These are phyloP conservation scores for Rubus idaeus DNA, from an alignment of 306 rosid genomes.

Conservation along the genomic window DNA sequence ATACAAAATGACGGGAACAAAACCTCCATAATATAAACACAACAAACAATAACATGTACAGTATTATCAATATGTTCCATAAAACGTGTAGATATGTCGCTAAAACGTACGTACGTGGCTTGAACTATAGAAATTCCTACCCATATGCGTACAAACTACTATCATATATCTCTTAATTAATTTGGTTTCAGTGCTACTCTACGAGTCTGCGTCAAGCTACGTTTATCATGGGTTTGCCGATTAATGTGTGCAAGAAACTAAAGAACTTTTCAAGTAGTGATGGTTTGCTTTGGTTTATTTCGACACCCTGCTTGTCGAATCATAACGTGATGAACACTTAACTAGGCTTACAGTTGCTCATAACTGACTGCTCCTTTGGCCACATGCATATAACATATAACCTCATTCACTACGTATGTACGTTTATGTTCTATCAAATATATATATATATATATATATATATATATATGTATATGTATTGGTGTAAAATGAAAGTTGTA, in stretches of 20 bases:
- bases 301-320: neutral
- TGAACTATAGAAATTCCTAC: neutral
- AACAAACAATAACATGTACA: no score
- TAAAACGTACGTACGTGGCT: no score
- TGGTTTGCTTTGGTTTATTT: constrained; percentile 5
- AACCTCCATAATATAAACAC: no score
- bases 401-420: neutral
- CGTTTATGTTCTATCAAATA: neutral
- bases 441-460: no score
- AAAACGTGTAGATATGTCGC: no score
- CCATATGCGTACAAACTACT: neutral
- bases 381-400: neutral
- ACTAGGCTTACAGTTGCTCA: neutral
- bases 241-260: constrained; percentile 3
- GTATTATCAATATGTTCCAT: no score
- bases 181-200: neutral
- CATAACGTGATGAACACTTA: neutral
- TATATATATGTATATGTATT: no score
- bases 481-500: no score
- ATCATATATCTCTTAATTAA: neutral
- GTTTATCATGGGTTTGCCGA: constrained; percentile 9
- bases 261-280: neutral
- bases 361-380: neutral
- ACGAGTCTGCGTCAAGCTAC: neutral
- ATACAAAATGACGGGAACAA: no score